Evolutionary conservation across 2,329 filamentous ascomycete species (phyloP).

Genomic region (Colletotrichum musae): DNA sequence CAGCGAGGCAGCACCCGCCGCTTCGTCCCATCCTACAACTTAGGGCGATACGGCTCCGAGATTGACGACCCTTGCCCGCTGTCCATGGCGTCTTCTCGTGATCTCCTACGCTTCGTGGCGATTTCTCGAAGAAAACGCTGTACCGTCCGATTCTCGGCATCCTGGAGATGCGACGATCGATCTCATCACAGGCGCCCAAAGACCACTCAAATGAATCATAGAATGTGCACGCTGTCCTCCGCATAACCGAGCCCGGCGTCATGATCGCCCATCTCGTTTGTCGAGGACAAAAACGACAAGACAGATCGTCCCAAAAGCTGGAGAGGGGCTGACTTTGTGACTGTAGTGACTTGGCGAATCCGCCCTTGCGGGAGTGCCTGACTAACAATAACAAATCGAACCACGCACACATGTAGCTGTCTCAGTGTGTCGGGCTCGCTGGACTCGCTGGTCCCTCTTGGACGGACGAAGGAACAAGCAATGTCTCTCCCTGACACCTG

Average conservation of each 20-base stretch:
- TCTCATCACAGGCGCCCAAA: no score
- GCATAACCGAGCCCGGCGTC: background rate
- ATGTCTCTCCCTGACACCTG: slow-evolving; percentile 19
- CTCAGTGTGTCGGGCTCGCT: slow-evolving; percentile 3
- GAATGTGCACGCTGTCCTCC: background rate
- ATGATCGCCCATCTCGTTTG: background rate
- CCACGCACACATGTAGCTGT: slow-evolving; percentile 17
- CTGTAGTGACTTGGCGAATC: background rate
- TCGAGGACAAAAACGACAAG: background rate
- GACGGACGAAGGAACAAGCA: background rate
- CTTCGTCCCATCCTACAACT: slow-evolving; percentile 12
- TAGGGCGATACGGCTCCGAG: slow-evolving; percentile 11
- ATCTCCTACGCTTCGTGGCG: no score
- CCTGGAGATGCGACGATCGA: slow-evolving; percentile 17
- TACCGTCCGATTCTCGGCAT: slow-evolving; percentile 22
- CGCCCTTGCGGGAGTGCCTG: slow-evolving; percentile 17
- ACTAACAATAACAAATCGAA: slow-evolving; percentile 12
- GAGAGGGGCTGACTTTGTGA: background rate
- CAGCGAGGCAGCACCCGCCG: slow-evolving; percentile 3
- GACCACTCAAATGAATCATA: slow-evolving; percentile 11
- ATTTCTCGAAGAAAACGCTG: background rate
- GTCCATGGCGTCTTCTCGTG: background rate
- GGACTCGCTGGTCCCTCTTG: background rate
- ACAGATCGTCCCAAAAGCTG: slow-evolving; percentile 17
- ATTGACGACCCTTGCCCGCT: background rate